Evolutionary conservation across 2,329 filamentous ascomycete species (phyloP), one percentile per base, ranked within the genome.

Genomic region (Penicillium sp.): DNA sequence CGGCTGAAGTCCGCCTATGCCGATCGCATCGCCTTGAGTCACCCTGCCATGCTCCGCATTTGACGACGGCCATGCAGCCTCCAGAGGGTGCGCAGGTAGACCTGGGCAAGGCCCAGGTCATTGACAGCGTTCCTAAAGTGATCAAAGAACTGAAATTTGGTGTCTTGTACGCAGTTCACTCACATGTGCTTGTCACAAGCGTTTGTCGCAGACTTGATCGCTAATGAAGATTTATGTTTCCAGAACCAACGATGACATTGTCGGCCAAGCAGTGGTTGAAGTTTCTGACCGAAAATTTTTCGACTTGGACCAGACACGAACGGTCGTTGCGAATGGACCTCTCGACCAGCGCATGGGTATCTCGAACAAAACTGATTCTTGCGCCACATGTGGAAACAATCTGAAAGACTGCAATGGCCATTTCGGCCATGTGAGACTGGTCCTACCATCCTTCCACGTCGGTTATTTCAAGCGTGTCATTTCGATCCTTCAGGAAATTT

Each of bases 401-500:
- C 81, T 97, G 31, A 85, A 91, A 68, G 86, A 89, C 64, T 99
- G 94, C 75, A 94, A 91, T 67, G 94, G 94, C 13, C 94, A 99
- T 75, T 99, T 97, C 71, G 94, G 94, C 47, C 89, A 97, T 76
- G 89, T 99, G 68, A 87, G 90, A 69, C 84, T 99, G 15, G 91
- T 93, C 1, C 81, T 99, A 51, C 94, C 94, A 4, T 91, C 89
- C 43, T 97, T 97, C 71, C 94, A 99, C 72, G 92, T 97, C 64
- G 94, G 94, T 38, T 99, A 97, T 73, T 85, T 99, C 68, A 94
- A 92, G 73, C 92, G 95, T 73, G 91, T 94, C 63, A 93, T 96
- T 71, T 88, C 88, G 45, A 93, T 96, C 56, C 82, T 99, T 25
- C 93, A 97, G 73, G 89, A 94, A 70, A 95, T 99, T 64, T 99